Base-by-base conservation (phyloP, 2,329 filamentous ascomycete genomes). In the Ceratocystis lukuohia region DNA sequence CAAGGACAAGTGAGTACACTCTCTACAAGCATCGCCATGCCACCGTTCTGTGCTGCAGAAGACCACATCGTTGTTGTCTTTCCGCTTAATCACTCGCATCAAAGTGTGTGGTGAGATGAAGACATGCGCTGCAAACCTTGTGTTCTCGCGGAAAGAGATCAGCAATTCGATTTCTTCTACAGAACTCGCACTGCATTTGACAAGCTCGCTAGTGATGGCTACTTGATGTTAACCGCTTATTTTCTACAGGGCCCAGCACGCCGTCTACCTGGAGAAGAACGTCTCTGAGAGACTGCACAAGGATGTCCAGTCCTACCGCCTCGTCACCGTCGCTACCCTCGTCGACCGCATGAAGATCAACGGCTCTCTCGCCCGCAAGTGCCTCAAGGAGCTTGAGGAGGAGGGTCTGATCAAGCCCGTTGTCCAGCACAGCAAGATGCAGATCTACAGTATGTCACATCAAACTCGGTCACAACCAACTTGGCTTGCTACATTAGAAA, bases 271-370 rank as follows among this genome's bases (percentile, higher is more conserved):
- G 82, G 94, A 99, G 85, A 99, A 99, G 88, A 78, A 84, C 81
- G 96, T 88, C 77, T 89, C 88, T 73, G 94, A 99, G 82, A 96
- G 95, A 85, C 91, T 99, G 80, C 89, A 96, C 86, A 99, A 99
- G 86, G 94, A 99, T 86, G 95, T 99, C 75, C 94, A 97, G 82
- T 96, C 94, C 71, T 99, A 97, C 89, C 91, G 94, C 77, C 91
- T 99, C 80, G 91, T 99, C 82, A 97, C 94, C 77, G 89, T 97
- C 76, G 92, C 94, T 76, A 93, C 91, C 75, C 91, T 99, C 76
- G 94, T 99, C 86, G 94, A 99, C 82, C 88, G 94, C 81, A 87
- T 99, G 80, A 99, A 99, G 91, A 95, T 99, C 85, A 99, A 99
- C 84, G 95, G 94, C 77, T 96, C 91, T 74, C 84, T 99, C 76